Base-by-base conservation (phyloP, 23 red algal species). In the Agarophyton chilense region DNA sequence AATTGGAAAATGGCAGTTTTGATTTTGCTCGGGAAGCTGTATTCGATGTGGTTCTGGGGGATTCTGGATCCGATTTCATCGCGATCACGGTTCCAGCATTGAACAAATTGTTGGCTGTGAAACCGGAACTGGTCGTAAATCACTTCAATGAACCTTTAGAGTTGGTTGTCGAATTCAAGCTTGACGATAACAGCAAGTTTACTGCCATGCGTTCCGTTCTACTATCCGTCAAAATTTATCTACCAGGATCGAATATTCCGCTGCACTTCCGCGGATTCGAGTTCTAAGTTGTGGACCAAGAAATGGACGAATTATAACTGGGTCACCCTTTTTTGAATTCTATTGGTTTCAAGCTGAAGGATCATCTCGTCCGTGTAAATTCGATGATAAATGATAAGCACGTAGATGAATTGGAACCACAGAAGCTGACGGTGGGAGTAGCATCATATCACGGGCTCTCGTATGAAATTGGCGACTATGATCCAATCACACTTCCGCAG, bases 11-110 rank as follows among this genome's bases (percentile, higher is more conserved):
- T 22, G 77, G 77, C 17, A 12, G 77, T 36, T 81, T 56, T 26
- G 10, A 28, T 26, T 17, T 81, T 11, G 45, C 45, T 9, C 25
- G 60, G 19, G 77, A 81, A 81, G 13, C 43, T n/a, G 14, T 81
- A 11, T 38, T 56, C 36, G 52, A 53, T 17, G 25, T 57, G 18
- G 10, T 36, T 21, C 33, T 81, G 11, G 77, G 77, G 9, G 77
- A 81, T 44, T 81, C 19, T 55, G 77, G 77, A 0, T 46, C 77
- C 13, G 77, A 81, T 13, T 81, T 81, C 28, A 81, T 26, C 78
- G 78, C 31, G 17, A 61, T 82, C 5, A n/a, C n/a, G n/a, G n/a
- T n/a, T n/a, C n/a, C n/a, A n/a, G n/a, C n/a, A n/a, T n/a, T n/a
- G n/a, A n/a, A n/a, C n/a, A n/a, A n/a, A n/a, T n/a, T n/a, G n/a